Conservation (phyloP, 1,284 basidiomycete species). For the Cutaneotrichosporon daszewskae region DNA sequence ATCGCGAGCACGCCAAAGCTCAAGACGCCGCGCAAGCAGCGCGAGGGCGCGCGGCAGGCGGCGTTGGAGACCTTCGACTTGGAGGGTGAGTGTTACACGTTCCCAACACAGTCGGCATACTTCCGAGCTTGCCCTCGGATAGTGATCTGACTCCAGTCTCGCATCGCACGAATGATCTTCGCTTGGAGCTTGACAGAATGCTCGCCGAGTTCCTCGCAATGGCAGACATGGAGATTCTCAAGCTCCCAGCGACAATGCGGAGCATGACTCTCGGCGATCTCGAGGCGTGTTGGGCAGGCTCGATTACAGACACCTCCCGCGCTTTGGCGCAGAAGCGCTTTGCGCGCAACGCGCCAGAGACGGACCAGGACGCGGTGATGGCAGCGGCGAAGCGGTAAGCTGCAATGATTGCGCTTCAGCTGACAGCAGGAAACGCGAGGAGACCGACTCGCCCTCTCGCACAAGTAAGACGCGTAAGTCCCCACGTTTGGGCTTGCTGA, state of each 20-base stretch:
- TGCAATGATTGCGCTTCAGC: neutral
- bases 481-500: neutral
- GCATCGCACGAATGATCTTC: constrained; percentile 7
- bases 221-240: constrained; percentile 42
- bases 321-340: constrained; percentile 30
- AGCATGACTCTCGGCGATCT: constrained; percentile 43
- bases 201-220: constrained; percentile 38
- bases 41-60: constrained; percentile 21
- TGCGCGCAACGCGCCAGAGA: constrained; percentile 20
- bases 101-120: too few relatives aligned
- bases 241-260: constrained; percentile 41
- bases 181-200: constrained; percentile 24
- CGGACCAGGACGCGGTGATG: constrained; percentile 18
- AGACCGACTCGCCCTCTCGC: constrained; percentile 3
- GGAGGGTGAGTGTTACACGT: constrained; percentile 38
- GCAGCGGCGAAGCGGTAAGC: constrained; percentile 34
- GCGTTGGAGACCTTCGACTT: constrained; percentile 47
- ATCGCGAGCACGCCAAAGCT: constrained; percentile 12
- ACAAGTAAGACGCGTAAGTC: neutral
- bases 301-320: constrained; percentile 36
- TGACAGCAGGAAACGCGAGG: constrained; percentile 7
- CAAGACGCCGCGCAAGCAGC: constrained; percentile 21
- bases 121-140: too few relatives aligned
- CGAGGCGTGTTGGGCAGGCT: constrained; percentile 41
- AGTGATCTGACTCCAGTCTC: constrained; percentile 2